A percentile compares a stretch with the other conserved stretches of the same genome.
Conservation (phyloP, 2,329 filamentous ascomycete species). For the Thielaviopsis musarum region DNA sequence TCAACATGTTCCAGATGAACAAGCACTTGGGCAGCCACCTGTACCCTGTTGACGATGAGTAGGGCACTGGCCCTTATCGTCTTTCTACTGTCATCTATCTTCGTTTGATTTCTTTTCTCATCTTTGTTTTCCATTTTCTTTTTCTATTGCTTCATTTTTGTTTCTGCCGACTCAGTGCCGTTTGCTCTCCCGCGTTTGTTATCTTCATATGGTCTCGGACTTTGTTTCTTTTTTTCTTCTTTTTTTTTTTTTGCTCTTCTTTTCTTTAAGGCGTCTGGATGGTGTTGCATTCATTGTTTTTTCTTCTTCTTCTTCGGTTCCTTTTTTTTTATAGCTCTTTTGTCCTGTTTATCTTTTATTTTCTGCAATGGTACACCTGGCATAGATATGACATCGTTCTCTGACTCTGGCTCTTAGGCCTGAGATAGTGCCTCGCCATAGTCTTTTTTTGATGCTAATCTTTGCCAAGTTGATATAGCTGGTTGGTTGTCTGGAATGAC, state of each 20-base stretch:
- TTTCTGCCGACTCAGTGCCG: too few species aligned
- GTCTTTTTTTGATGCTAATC: too few species aligned
- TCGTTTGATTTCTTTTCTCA: neutral
- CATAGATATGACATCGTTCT: neutral
- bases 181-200: too few species aligned
- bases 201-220: neutral
- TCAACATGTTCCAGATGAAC: slow-evolving; percentile 99
- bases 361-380: neutral
- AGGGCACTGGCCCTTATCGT: slow-evolving; percentile 6
- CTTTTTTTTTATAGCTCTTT: neutral
- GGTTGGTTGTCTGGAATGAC: too few species aligned
- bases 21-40: slow-evolving; percentile 83
- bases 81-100: neutral
- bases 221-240: neutral
- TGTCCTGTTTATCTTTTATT: neutral
- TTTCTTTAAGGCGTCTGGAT: neutral
- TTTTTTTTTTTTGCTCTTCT: neutral
- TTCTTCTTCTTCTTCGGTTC: neutral
- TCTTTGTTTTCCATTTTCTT: neutral
- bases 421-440: too few species aligned
- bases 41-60: slow-evolving; percentile 63
- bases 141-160: neutral
- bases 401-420: neutral
- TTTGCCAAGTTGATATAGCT: too few species aligned
- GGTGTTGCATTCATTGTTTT: neutral